phyloP scores from a whole-genome alignment of 2,329 filamentous ascomycete species.

The Monilinia polystroma region DNA sequence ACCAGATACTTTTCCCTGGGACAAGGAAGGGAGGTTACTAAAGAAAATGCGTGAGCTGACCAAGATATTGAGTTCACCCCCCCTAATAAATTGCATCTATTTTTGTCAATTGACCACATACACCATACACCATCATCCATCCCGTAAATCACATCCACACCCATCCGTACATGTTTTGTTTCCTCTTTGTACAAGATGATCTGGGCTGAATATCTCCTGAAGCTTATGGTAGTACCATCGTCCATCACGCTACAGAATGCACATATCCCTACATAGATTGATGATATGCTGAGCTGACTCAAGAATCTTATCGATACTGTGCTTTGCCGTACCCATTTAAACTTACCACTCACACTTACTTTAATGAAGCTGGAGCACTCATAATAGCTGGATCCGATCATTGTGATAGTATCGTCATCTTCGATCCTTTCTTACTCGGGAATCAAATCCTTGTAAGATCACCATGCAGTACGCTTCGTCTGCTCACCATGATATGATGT shows the following conservation, averaged over 20 bases:
- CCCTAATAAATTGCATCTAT: slow-evolving; percentile 11
- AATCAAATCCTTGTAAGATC: not conserved
- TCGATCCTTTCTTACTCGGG: slow-evolving; percentile 3
- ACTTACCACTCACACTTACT: not conserved
- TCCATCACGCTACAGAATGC: slow-evolving; percentile 3
- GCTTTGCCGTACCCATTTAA: not conserved
- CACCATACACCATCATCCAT: too few species aligned
- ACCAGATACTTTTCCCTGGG: not conserved
- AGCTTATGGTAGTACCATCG: slow-evolving; percentile 20
- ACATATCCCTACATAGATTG: slow-evolving; percentile 7
- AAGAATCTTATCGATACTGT: not conserved
- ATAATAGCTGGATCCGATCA: not conserved
- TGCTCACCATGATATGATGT: slow-evolving; percentile 14
- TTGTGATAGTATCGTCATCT: slow-evolving; percentile 10
- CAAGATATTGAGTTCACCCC: not conserved
- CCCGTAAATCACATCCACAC: not conserved
- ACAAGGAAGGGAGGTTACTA: not conserved
- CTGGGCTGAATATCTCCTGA: not conserved
- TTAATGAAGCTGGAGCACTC: not conserved
- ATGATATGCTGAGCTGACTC: slow-evolving; percentile 7
- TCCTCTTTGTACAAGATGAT: slow-evolving; percentile 13
- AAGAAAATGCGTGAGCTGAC: slow-evolving; percentile 11
- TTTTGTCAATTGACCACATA: slow-evolving; percentile 3
- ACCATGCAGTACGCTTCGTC: not conserved
- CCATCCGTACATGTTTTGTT: not conserved